Percentiles rank a stretch among this genome's conserved stretches.
Evolutionary conservation across 1,284 basidiomycete species (phyloP).

Genomic region (Ustilago cynodontis): DNA sequence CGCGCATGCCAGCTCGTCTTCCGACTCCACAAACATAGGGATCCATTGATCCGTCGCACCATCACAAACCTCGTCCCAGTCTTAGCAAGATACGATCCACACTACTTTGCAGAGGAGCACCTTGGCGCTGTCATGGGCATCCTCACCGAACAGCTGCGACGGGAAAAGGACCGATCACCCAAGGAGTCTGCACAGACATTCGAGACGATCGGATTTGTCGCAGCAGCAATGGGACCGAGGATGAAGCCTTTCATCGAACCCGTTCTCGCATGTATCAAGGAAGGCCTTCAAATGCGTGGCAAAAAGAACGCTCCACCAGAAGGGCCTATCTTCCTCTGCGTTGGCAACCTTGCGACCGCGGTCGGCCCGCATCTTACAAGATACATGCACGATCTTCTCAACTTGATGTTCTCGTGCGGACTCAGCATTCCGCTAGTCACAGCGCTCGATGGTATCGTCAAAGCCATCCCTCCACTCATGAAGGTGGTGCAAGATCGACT

Average conservation of each 20-base stretch:
- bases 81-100: constrained; percentile 67
- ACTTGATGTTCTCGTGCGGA: constrained; percentile 95
- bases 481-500: constrained; percentile 87
- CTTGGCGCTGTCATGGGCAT: constrained; percentile 63
- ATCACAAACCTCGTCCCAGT: constrained; percentile 65
- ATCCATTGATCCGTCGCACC: constrained; percentile 83
- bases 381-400: constrained; percentile 93
- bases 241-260: constrained; percentile 96
- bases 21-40: constrained; percentile 88
- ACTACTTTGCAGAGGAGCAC: constrained; percentile 66
- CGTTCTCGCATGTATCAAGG: constrained; percentile 90
- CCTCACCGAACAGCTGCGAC: constrained; percentile 59
- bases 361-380: constrained; percentile 97
- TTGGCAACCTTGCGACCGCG: constrained; percentile 93
- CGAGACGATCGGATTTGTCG: constrained; percentile 95
- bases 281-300: constrained; percentile 84
- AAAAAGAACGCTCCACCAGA: constrained; percentile 94
- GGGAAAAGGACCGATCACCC: constrained; percentile 61
- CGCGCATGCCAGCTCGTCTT: constrained; percentile 92
- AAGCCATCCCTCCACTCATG: constrained; percentile 88
- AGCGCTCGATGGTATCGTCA: constrained; percentile 87
- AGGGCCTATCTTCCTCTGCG: constrained; percentile 96
- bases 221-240: constrained; percentile 88
- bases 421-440: constrained; percentile 88
- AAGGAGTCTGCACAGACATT: constrained; percentile 74